phyloP scores from a whole-genome alignment of 108 stramenopile species.

The Nitzschia putrida region DNA sequence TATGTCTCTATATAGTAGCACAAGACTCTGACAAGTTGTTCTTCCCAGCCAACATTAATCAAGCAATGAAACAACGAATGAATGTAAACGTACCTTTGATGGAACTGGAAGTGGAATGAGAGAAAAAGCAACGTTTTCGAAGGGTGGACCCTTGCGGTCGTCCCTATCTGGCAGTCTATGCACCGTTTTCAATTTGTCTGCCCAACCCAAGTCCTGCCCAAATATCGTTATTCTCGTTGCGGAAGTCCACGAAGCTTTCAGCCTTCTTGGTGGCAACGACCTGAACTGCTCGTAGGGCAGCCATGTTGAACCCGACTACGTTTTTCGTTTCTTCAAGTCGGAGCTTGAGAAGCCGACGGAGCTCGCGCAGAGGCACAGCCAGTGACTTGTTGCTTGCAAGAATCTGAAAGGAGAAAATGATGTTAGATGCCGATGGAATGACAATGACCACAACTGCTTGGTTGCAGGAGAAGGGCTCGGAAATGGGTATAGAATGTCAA shows the following conservation, averaged over 20 bases:
- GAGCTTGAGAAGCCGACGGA: slow-evolving; percentile 54
- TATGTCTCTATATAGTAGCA: too few species aligned
- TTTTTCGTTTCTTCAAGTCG: slow-evolving; percentile 68
- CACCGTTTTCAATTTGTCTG: background rate
- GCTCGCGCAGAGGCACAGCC: slow-evolving; percentile 68
- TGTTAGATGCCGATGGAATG: too few species aligned
- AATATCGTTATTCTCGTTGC: background rate
- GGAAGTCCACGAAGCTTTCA: background rate
- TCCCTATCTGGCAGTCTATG: too few species aligned
- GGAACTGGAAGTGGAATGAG: too few species aligned
- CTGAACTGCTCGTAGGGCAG: slow-evolving; percentile 45
- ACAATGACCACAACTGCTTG: background rate
- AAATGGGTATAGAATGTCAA: background rate
- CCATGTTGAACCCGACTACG: slow-evolving; percentile 79
- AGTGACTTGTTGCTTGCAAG: slow-evolving; percentile 61
- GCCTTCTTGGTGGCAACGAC: background rate
- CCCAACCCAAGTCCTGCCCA: slow-evolving; percentile 4
- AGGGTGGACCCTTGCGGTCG: too few species aligned
- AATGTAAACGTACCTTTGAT: too few species aligned
- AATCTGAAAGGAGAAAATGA: slow-evolving; percentile 11
- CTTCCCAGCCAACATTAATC: too few species aligned
- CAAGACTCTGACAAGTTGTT: too few species aligned
- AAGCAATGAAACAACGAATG: too few species aligned
- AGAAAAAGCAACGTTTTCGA: too few species aligned
- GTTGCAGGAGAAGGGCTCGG: background rate